Conservation (phyloP, 257 asterid genomes). For the Capsicum chinense region DNA sequence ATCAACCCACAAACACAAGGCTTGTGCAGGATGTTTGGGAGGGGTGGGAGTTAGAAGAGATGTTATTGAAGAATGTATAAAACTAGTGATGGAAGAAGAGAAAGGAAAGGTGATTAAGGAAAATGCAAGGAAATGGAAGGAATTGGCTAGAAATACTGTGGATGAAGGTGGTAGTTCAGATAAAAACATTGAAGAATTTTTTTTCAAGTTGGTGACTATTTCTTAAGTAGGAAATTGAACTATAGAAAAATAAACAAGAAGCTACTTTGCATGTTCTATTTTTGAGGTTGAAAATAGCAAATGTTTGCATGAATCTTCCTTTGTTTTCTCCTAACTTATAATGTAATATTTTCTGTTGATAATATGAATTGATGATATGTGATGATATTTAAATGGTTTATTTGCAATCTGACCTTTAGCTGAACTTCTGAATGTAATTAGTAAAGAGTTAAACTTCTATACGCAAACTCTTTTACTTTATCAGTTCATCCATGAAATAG, state of each 20-base stretch:
- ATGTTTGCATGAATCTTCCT: no score
- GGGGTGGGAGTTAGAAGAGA: slow-evolving; percentile 44
- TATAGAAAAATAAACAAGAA: not conserved
- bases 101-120: slow-evolving; percentile 37
- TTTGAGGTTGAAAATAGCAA: no score
- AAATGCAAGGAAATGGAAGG: slow-evolving; percentile 46
- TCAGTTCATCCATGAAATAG: not conserved
- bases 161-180: slow-evolving; percentile 54
- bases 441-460: not conserved
- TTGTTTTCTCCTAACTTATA: no score
- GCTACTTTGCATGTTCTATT: not conserved
- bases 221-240: not conserved
- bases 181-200: slow-evolving; percentile 40
- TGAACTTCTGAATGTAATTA: no score
- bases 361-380: not conserved
- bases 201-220: not conserved
- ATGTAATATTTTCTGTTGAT: not conserved
- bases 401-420: not conserved
- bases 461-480: not conserved
- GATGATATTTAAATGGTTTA: not conserved
- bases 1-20: slow-evolving; percentile 55
- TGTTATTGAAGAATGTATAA: slow-evolving; percentile 35
- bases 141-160: slow-evolving; percentile 40
- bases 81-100: slow-evolving; percentile 41
- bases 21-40: slow-evolving; percentile 49